Conservation (phyloP, 2,329 filamentous ascomycete genomes). For the Cryphonectria carpinicola region DNA sequence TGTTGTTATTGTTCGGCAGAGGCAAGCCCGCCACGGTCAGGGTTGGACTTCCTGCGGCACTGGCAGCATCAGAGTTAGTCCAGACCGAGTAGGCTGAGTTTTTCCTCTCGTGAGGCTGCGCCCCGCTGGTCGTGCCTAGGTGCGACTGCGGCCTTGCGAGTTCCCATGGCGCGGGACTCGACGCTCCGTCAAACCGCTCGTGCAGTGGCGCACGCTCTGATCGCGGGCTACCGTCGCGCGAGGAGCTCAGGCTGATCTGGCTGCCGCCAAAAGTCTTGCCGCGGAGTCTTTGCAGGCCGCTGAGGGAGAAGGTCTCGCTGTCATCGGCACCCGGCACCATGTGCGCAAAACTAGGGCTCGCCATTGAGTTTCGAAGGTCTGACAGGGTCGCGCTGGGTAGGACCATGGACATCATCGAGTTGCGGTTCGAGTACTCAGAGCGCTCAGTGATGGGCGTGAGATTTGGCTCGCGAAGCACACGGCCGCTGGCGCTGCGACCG, state of each 20-base stretch:
- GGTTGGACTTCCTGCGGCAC: slow-evolving; percentile 55
- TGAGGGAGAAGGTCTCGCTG: slow-evolving; percentile 69
- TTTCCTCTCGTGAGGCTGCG: slow-evolving; percentile 46
- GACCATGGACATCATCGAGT: slow-evolving; percentile 79
- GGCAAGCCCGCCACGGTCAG: slow-evolving; percentile 44
- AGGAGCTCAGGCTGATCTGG: slow-evolving; percentile 70
- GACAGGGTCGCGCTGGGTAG: slow-evolving; percentile 49
- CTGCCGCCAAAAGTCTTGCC: slow-evolving; percentile 81
- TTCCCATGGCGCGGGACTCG: slow-evolving; percentile 44
- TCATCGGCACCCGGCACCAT: slow-evolving; percentile 71
- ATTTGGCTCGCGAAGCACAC: slow-evolving; percentile 80
- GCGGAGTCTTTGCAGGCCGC: slow-evolving; percentile 72
- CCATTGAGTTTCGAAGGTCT: slow-evolving; percentile 55
- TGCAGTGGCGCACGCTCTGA: slow-evolving; percentile 47
- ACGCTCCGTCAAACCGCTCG: slow-evolving; percentile 48
- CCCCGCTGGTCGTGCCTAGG: slow-evolving; percentile 15
- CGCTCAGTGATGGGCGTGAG: slow-evolving; percentile 95
- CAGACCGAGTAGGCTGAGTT: slow-evolving; percentile 54
- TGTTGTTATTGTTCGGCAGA: slow-evolving; percentile 20
- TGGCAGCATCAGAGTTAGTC: slow-evolving; percentile 53
- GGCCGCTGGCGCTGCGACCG: slow-evolving; percentile 73
- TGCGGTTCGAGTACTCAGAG: slow-evolving; percentile 93
- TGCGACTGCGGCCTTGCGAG: slow-evolving; percentile 32
- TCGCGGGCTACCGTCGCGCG: slow-evolving; percentile 54
- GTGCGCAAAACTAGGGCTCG: slow-evolving; percentile 77